Base-by-base conservation (phyloP, 768 basidiomycete genomes). In the Podaxis rugospora region DNA sequence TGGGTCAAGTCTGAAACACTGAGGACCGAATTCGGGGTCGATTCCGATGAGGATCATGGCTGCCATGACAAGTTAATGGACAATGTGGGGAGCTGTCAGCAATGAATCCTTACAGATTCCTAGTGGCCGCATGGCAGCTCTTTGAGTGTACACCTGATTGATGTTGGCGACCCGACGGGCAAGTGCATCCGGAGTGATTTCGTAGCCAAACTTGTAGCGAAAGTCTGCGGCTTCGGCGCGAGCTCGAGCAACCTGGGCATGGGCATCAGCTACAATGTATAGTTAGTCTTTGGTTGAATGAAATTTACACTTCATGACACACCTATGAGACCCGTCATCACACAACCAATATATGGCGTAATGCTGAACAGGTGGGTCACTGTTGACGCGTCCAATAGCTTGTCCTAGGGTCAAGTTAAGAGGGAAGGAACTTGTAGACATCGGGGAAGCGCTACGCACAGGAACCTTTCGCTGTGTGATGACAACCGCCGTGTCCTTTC, bases 391-490 rank as follows among this genome's bases (percentile, higher is more conserved):
- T 98, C 94, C 64, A 98, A 87, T 50, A 99, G 87, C 78, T 98
- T 98, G 80, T 98, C 97, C 96, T 98, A 66, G 63, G 63, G 62
- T 50, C 61, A 57, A 62, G 65, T 50, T 65, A 66, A 49, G 32
- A 28, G 51, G 16, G 18, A 32, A 14, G 25, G 4, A 51, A 27
- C n/a, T n/a, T n/a, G n/a, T 2, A 1, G 32, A 23, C 16, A 63
- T 44, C 44, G 14, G 51, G 39, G 25, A 18, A 21, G 42, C 28
- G 44, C 36, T 62, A 84, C 92, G 66, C 69, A 98, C 96, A 27
- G 97, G 94, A 39, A 99, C 90, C 80, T 98, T 98, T 79, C 94
- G 94, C 79, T 98, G 97, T 21, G 96, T 98, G 67, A 99, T 95
- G 44, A 98, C 91, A 6, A 98, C 95, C 4, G 90, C 83, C 4